These are phyloP conservation scores for Endoconidiophora laricicola DNA, from an alignment of 2,329 filamentous ascomycete genomes.

Conservation along the genomic window DNA sequence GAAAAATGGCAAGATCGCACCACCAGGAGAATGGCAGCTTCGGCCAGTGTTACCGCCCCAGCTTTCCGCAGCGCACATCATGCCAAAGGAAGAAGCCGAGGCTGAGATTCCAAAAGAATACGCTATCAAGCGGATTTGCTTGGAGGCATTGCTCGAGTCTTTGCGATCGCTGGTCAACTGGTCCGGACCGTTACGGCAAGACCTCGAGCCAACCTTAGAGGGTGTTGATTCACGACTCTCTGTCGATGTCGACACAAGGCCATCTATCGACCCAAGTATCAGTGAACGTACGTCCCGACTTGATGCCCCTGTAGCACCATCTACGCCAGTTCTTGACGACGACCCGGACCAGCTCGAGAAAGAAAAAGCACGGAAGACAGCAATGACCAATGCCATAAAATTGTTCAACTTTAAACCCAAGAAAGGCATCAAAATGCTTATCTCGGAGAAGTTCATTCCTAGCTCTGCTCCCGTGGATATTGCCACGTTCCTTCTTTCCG, in stretches of 20 bases:
- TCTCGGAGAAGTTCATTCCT: slow-evolving; percentile 74
- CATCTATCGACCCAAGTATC: slow-evolving; percentile 53
- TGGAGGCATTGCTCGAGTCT: slow-evolving; percentile 79
- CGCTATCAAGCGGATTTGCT: slow-evolving; percentile 70
- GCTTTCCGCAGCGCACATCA: slow-evolving; percentile 62
- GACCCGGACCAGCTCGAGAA: slow-evolving; percentile 90
- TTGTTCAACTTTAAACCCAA: slow-evolving; percentile 99
- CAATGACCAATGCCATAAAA: slow-evolving; percentile 70
- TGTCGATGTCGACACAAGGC: slow-evolving; percentile 30
- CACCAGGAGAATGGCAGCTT: slow-evolving; percentile 65
- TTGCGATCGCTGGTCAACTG: slow-evolving; percentile 83
- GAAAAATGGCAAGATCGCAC: slow-evolving; percentile 43
- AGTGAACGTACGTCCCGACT: slow-evolving; percentile 42
- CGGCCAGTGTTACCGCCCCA: slow-evolving; percentile 74
- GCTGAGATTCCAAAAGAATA: slow-evolving; percentile 75
- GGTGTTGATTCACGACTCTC: slow-evolving; percentile 24
- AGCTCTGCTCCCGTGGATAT: slow-evolving; percentile 68
- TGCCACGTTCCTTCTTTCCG: slow-evolving; percentile 62
- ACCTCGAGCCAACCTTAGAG: slow-evolving; percentile 23
- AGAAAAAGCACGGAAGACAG: slow-evolving; percentile 86
- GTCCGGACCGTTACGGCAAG: slow-evolving; percentile 51
- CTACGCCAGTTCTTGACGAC: slow-evolving; percentile 61
- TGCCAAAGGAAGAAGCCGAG: slow-evolving; percentile 41
- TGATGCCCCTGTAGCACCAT: slow-evolving; percentile 31
- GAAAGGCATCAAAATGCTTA: slow-evolving; percentile 66